These are phyloP conservation scores for Globisporangium lucens DNA, from an alignment of 352 stramenopile species.

Conservation along the genomic window DNA sequence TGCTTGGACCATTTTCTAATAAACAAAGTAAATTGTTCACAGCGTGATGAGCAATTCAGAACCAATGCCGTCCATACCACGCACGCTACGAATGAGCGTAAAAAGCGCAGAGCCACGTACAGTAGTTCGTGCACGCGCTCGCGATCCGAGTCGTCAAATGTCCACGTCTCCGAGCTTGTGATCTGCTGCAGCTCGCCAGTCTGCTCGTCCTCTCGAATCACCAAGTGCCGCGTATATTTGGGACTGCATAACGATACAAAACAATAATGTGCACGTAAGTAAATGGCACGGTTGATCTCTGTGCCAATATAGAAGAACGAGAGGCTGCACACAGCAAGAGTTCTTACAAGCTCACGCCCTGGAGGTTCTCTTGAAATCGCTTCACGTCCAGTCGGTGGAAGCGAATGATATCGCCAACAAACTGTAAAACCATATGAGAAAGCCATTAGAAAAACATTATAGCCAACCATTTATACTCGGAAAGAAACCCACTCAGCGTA, in stretches of 20 bases:
- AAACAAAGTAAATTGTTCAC: background rate
- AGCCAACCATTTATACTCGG: background rate
- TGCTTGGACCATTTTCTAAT: constrained; percentile 45
- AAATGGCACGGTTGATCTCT: background rate
- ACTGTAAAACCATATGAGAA: constrained; percentile 23
- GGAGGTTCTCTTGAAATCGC: constrained; percentile 47
- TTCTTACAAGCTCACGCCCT: constrained; percentile 55
- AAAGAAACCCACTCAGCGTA: background rate
- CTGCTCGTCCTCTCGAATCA: constrained; percentile 36
- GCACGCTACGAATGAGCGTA: no score
- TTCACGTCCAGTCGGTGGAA: constrained; percentile 79
- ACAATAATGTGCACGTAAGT: background rate
- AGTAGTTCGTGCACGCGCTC: constrained; percentile 37
- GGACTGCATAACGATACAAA: background rate
- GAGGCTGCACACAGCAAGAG: background rate
- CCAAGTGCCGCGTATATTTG: constrained; percentile 45
- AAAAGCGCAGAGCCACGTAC: constrained; percentile 18
- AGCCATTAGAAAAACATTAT: background rate
- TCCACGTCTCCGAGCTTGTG: constrained; percentile 54
- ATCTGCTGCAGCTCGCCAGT: constrained; percentile 35
- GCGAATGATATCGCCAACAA: constrained; percentile 71
- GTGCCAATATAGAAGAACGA: background rate
- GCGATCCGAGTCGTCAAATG: constrained; percentile 56
- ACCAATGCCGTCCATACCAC: background rate
- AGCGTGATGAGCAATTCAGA: background rate